Percentiles rank a stretch among this genome's conserved stretches.
These are phyloP conservation scores for Candida ovalis DNA, from an alignment of 805 yeast species.

Conservation along the genomic window DNA sequence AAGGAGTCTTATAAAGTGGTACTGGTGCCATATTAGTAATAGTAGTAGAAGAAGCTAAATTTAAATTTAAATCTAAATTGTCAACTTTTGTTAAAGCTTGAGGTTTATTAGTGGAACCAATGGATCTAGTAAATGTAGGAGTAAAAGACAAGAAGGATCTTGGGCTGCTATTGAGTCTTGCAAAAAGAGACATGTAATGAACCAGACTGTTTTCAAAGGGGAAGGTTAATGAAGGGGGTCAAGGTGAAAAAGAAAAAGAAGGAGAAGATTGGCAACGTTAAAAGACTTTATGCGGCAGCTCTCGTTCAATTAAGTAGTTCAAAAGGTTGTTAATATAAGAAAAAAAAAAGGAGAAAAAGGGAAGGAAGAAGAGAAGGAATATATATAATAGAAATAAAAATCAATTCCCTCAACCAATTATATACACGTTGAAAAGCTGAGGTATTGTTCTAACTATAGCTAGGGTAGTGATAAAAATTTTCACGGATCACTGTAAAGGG, in stretches of 20 bases:
- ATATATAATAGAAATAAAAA: no score
- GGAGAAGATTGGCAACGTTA: not conserved
- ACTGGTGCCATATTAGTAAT: slow-evolving; percentile 13
- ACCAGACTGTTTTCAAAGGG: not conserved
- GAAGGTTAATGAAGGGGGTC: not conserved
- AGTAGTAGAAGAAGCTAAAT: not conserved
- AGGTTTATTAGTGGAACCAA: slow-evolving; percentile 10
- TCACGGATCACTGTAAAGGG: no score
- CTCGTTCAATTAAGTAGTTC: slow-evolving; percentile 32
- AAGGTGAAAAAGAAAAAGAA: not conserved
- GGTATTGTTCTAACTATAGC: no score
- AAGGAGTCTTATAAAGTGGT: slow-evolving; percentile 8
- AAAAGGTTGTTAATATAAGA: not conserved
- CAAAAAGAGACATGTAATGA: not conserved
- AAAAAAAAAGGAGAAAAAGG: not conserved
- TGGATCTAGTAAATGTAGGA: slow-evolving; percentile 3
- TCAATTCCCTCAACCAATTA: no score
- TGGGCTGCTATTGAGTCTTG: not conserved
- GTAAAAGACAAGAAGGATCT: not conserved
- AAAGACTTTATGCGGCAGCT: slow-evolving; percentile 48
- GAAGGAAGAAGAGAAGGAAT: not conserved
- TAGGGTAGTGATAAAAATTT: no score
- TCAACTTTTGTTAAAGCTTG: slow-evolving; percentile 3
- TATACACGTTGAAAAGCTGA: no score
- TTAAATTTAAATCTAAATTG: not conserved